Evolutionary conservation across 768 basidiomycete genomes (phyloP), one percentile per base, ranked within the genome.

Genomic region (Panellus pusillus): DNA sequence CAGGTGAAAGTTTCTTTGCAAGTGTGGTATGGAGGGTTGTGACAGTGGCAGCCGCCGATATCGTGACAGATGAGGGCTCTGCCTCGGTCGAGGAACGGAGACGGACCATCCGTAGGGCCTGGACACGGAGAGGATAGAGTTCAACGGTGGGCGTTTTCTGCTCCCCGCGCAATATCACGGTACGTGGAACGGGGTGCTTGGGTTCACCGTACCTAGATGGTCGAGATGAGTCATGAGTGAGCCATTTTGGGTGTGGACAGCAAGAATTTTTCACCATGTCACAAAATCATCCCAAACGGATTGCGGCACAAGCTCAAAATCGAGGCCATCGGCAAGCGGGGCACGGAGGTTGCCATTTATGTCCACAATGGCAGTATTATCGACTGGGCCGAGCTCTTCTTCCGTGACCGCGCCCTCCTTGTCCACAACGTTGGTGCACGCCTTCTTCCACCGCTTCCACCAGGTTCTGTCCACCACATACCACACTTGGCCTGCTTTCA

Each of bases 221-320:
- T 29, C 29, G 0, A 37, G 52, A 52, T 48, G 13, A 37, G 42
- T 18, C 12, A 20, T 32, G 18, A n/a, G 28, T 38, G 24, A 40
- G 2, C 24, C 24, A 24, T 24, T 24, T 24, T 24, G 2, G n/a
- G 54, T 28, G 36, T 24, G 15, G 28, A 47, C 6, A 55, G 46
- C 31, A 15, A 18, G 46, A 24, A 39, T 50, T 52, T 57, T 6
- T 24, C 60, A 92, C 95, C 93, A 93, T 46, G 75, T 58, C 8
- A 75, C 69, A 36, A 97, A 77, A 17, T 78, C 73, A 18, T 74
- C 64, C 94, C 93, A 96, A 18, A 83, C 84, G 20, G 78, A 76
- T 53, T 77, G 73, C 2, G 92, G 90, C 3, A 97, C 76, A 60
- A 83, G 88, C 66, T 91, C 87, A 47, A 88, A 80, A 65, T 97